phyloP scores from a whole-genome alignment of 1,139 yeast genomes.

The Diutina siamensis region DNA sequence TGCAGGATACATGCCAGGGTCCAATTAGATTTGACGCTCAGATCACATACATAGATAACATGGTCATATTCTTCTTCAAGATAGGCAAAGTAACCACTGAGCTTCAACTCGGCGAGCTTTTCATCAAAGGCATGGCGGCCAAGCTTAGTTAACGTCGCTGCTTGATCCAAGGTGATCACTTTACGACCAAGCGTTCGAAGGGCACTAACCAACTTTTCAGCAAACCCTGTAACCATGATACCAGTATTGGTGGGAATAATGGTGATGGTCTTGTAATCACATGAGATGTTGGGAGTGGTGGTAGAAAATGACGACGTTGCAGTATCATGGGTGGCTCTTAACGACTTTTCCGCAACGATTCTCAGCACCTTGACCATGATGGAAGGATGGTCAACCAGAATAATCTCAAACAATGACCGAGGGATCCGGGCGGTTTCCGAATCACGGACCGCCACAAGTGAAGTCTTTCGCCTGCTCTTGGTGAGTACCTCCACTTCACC shows the following conservation, averaged over 20 bases:
- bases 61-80: constrained; percentile 83
- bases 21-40: constrained; percentile 79
- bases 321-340: constrained; percentile 9
- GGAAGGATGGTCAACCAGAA: constrained; percentile 78
- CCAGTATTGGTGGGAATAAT: constrained; percentile 72
- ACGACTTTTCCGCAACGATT: constrained; percentile 68
- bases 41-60: constrained; percentile 80
- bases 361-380: constrained; percentile 85
- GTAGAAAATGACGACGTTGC: constrained; percentile 7
- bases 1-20: constrained; percentile 87
- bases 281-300: constrained; percentile 16
- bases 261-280: constrained; percentile 71
- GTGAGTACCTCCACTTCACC: constrained; percentile 95
- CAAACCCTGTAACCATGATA: constrained; percentile 78
- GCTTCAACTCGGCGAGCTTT: constrained; percentile 62
- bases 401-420: constrained; percentile 71
- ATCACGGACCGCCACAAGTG: constrained; percentile 83
- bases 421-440: constrained; percentile 93
- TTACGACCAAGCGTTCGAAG: constrained; percentile 61
- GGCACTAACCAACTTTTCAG: constrained; percentile 57
- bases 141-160: constrained; percentile 65
- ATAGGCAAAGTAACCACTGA: constrained; percentile 83
- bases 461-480: constrained; percentile 58
- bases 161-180: constrained; percentile 72
- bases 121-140: constrained; percentile 93